Percentiles rank a stretch among this genome's conserved stretches.
Conservation (phyloP, 140 eudicot genomes). For the Erigeron philadelphicus region DNA sequence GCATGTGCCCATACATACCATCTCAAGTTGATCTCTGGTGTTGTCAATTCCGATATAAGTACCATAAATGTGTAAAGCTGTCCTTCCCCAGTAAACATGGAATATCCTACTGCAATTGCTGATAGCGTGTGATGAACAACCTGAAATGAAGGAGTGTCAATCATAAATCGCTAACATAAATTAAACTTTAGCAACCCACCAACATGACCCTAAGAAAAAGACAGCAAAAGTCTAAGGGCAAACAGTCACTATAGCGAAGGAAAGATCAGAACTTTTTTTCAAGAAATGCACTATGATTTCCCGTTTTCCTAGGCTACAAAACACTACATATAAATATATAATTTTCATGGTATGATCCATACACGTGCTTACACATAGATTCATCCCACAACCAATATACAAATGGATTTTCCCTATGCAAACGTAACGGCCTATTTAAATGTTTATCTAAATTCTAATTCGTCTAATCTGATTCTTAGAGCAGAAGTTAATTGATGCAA, state of each 20-base stretch:
- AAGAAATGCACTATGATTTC: neutral
- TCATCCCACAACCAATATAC: neutral
- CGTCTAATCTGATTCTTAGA: neutral
- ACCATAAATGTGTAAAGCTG: constrained; percentile 95
- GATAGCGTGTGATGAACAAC: constrained; percentile 86
- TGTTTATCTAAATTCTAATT: neutral
- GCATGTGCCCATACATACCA: constrained; percentile 47
- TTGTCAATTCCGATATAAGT: constrained; percentile 85
- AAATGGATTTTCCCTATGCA: neutral
- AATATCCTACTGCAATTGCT: constrained; percentile 78
- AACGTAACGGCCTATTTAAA: neutral
- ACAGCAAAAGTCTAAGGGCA: neutral
- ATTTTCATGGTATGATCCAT: too few species aligned
- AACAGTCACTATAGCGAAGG: neutral
- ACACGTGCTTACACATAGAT: too few species aligned
- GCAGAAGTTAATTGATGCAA: neutral
- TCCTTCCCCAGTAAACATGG: constrained; percentile 86
- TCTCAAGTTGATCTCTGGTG: constrained; percentile 91
- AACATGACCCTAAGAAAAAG: too few species aligned
- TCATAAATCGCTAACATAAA: neutral
- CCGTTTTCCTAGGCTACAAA: too few species aligned
- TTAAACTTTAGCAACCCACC: too few species aligned
- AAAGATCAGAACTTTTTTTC: neutral
- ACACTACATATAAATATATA: too few species aligned
- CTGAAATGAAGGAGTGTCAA: constrained; percentile 36